phyloP scores from a whole-genome alignment of 2,329 filamentous ascomycete genomes.

The Colletotrichum sp. region DNA sequence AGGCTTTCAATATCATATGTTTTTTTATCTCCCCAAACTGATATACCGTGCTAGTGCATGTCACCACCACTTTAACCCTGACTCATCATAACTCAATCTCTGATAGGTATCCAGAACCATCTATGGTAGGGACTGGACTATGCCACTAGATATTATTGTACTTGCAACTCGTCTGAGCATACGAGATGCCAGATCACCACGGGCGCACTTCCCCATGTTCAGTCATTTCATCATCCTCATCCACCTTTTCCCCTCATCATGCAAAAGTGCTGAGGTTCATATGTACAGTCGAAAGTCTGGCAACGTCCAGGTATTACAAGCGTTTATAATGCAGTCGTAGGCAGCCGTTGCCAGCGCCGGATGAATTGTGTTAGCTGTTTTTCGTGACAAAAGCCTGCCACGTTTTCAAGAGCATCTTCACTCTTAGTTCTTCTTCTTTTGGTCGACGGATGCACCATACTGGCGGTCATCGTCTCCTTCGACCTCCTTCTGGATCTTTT shows the following conservation, averaged over 20 bases:
- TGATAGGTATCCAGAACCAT: neutral
- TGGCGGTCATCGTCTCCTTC: constrained; percentile 26
- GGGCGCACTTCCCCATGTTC: neutral
- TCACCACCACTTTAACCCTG: neutral
- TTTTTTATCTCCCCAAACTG: neutral
- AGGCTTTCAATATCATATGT: neutral
- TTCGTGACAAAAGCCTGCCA: neutral
- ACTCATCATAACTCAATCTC: neutral
- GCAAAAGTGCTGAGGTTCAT: neutral
- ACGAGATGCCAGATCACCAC: neutral
- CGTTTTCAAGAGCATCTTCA: neutral
- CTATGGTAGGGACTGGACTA: neutral
- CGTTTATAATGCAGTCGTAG: neutral
- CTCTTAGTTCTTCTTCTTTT: constrained; percentile 24
- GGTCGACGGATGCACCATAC: constrained; percentile 21
- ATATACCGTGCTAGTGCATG: neutral
- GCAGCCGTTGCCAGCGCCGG: neutral
- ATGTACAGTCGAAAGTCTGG: constrained; percentile 9
- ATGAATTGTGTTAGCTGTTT: neutral
- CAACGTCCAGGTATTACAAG: constrained; percentile 6
- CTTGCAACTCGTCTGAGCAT: neutral
- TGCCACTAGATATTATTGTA: neutral
- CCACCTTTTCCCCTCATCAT: neutral
- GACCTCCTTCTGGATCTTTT: constrained; percentile 62
- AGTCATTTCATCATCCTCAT: neutral